Percentiles rank a stretch among this genome's conserved stretches.
Conservation (phyloP, 768 basidiomycete genomes). For the Macrolepiota albuminosa region DNA sequence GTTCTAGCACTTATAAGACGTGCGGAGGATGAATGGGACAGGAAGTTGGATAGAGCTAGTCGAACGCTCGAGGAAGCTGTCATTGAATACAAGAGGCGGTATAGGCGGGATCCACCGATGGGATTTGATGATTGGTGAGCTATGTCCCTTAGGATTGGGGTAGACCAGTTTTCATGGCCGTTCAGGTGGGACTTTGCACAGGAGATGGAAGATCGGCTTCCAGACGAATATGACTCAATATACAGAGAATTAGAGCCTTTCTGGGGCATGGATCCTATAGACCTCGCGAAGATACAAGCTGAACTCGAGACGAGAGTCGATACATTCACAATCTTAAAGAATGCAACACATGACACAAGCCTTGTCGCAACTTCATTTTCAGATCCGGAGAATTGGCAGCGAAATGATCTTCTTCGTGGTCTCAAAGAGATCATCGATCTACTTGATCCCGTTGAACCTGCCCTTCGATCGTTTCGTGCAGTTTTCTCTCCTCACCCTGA, state of each 20-base stretch:
- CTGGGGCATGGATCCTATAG: conserved; percentile 56
- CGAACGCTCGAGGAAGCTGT: conserved; percentile 63
- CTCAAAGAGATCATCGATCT: conserved; percentile 25
- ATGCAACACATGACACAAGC: conserved; percentile 17
- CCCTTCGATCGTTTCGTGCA: conserved; percentile 35
- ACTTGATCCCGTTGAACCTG: conserved; percentile 31
- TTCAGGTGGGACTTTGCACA: conserved; percentile 52
- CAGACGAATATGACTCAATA: conserved; percentile 84
- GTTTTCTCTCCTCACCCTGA: conserved; percentile 36
- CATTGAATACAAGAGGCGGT: conserved; percentile 60
- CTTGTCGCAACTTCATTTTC: conserved; percentile 20
- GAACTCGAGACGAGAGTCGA: conserved; percentile 34
- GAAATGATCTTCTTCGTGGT: conserved; percentile 18
- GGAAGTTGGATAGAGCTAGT: conserved; percentile 56
- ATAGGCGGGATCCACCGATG: conserved; percentile 59
- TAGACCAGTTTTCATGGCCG: not conserved
- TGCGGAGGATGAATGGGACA: conserved; percentile 55
- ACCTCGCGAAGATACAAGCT: conserved; percentile 31
- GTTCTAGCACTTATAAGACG: conserved; percentile 63
- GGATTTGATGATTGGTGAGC: conserved; percentile 78
- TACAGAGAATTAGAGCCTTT: conserved; percentile 77
- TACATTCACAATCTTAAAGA: conserved; percentile 39
- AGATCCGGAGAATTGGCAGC: conserved; percentile 18
- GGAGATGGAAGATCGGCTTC: conserved; percentile 67
- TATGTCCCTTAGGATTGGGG: not conserved